These are phyloP conservation scores for Pyrenophora graminea DNA, from an alignment of 2,329 filamentous ascomycete species.

Conservation along the genomic window DNA sequence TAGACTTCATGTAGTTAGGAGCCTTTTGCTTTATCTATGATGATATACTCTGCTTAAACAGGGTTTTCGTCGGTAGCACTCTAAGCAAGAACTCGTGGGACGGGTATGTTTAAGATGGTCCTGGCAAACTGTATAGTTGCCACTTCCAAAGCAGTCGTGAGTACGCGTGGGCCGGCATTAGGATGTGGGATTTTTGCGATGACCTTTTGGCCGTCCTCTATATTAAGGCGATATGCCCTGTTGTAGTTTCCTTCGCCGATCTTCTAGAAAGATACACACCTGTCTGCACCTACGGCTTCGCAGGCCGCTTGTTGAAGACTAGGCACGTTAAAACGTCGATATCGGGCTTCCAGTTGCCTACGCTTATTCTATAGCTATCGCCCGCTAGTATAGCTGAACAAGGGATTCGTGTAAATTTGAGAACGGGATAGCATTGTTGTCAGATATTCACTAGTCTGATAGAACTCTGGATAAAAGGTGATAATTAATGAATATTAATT, in stretches of 20 bases:
- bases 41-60: conserved; percentile 38
- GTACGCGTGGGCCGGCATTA: conserved; percentile 25
- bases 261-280: conserved; percentile 22
- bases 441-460: too few relatives aligned
- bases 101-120: conserved; percentile 27
- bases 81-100: conserved; percentile 34
- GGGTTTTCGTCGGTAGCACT: conserved; percentile 29
- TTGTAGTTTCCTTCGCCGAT: conserved; percentile 31
- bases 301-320: conserved; percentile 24
- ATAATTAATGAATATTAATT: too few relatives aligned
- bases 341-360: conserved; percentile 24
- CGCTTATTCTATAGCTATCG: conserved; percentile 31
- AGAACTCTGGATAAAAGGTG: too few relatives aligned
- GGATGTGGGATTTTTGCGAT: conserved; percentile 34
- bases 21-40: conserved; percentile 39
- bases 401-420: conserved; percentile 13
- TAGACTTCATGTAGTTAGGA: conserved; percentile 28
- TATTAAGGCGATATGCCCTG: conserved; percentile 23
- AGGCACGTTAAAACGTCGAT: conserved; percentile 22
- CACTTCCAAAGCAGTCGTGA: conserved; percentile 34
- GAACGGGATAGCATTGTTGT: conserved; percentile 4
- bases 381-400: conserved; percentile 31
- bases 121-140: conserved; percentile 35
- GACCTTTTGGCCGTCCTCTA: conserved; percentile 26
- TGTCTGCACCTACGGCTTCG: conserved; percentile 16